Conservation (phyloP, 2,329 filamentous ascomycete species). For the Coniochaeta pulveracea region DNA sequence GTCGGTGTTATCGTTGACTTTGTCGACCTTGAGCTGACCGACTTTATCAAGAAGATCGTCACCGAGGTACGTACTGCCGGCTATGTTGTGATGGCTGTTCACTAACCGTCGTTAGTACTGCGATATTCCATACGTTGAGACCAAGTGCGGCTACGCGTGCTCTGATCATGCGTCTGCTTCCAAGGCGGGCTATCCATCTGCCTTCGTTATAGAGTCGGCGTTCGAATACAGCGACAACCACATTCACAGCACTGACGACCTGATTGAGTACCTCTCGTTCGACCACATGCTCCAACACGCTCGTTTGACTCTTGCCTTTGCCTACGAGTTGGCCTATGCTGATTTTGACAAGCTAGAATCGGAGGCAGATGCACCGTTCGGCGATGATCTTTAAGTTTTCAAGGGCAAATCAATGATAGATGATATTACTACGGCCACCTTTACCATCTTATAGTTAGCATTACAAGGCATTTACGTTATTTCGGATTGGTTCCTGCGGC, state of each 20-base stretch:
- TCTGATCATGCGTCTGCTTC: conserved; percentile 59
- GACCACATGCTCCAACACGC: conserved; percentile 57
- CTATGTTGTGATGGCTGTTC: neutral
- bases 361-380: conserved; percentile 4
- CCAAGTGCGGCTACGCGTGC: conserved; percentile 45
- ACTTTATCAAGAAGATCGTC: conserved; percentile 84
- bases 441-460: no score
- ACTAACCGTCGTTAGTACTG: conserved; percentile 55
- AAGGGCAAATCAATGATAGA: no score
- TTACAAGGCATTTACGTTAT: no score
- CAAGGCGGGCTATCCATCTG: conserved; percentile 53
- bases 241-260: conserved; percentile 65
- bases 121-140: conserved; percentile 48
- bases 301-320: conserved; percentile 33
- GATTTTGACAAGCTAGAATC: conserved; percentile 20
- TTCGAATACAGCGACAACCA: conserved; percentile 53
- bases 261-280: conserved; percentile 57
- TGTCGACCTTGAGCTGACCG: conserved; percentile 71
- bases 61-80: conserved; percentile 37
- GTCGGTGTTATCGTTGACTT: conserved; percentile 91
- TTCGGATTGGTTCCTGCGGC: no score
- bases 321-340: conserved; percentile 31
- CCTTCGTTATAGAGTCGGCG: conserved; percentile 51
- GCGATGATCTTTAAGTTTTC: neutral
- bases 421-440: no score